phyloP scores from a whole-genome alignment of 2,329 filamentous ascomycete genomes.

The Mariannaea sp. region DNA sequence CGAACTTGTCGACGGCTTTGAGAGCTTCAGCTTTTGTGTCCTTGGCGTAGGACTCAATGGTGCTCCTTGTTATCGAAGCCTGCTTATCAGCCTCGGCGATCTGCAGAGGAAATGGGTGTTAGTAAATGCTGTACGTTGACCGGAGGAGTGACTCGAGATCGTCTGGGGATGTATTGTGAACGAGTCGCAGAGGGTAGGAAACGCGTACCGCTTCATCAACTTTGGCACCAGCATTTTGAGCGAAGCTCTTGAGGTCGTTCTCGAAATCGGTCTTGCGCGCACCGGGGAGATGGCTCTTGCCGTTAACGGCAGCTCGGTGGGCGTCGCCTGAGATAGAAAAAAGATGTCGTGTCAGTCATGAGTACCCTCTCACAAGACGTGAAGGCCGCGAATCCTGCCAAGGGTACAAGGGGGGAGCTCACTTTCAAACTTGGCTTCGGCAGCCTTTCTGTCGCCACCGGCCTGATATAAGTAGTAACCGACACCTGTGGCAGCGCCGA shows the following conservation, averaged over 20 bases:
- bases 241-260: constrained; percentile 61
- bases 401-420: constrained; percentile 40
- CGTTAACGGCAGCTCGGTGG: constrained; percentile 67
- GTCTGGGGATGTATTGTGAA: background rate
- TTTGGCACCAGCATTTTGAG: constrained; percentile 61
- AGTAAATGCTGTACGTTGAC: background rate
- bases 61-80: constrained; percentile 64
- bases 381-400: too few species aligned
- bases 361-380: background rate
- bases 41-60: constrained; percentile 63
- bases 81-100: constrained; percentile 65
- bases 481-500: constrained; percentile 67
- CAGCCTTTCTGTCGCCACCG: constrained; percentile 78
- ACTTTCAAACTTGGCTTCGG: constrained; percentile 89
- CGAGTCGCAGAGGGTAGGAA: background rate
- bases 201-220: constrained; percentile 70
- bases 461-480: constrained; percentile 93
- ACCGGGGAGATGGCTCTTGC: constrained; percentile 70
- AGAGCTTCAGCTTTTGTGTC: constrained; percentile 67
- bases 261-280: constrained; percentile 62
- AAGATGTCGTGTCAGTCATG: constrained; percentile 20
- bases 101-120: constrained; percentile 22
- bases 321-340: constrained; percentile 68
- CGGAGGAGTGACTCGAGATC: too few species aligned
- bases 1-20: constrained; percentile 80